Evolutionary conservation across 345 rosid species (phyloP).

Genomic region (Raphanus raphanistrum): DNA sequence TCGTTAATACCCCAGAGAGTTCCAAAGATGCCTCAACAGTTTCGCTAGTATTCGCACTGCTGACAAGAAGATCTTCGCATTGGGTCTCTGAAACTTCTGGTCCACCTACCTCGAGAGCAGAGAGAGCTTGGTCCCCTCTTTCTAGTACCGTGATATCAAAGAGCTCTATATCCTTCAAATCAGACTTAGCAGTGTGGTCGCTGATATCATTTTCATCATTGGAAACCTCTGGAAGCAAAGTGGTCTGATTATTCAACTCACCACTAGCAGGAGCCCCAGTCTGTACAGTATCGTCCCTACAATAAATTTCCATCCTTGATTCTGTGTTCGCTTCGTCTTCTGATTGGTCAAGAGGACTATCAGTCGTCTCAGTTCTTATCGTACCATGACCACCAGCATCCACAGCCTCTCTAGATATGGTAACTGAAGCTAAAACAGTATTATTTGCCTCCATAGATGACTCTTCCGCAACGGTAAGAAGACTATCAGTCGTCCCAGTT

Average conservation of each 20-base stretch:
- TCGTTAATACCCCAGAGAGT: not conserved
- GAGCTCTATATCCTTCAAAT: constrained; percentile 31
- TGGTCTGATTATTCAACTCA: constrained; percentile 39
- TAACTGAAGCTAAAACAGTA: constrained; percentile 37
- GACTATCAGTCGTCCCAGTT: constrained; percentile 8
- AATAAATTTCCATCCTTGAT: constrained; percentile 46
- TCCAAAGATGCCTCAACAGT: not conserved
- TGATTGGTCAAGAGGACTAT: constrained; percentile 38
- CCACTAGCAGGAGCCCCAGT: constrained; percentile 30
- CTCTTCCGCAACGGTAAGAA: constrained; percentile 32
- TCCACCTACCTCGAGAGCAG: constrained; percentile 26
- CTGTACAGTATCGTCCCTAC: constrained; percentile 21
- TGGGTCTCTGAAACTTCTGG: constrained; percentile 30
- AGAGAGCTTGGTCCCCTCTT: constrained; percentile 37
- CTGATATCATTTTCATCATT: constrained; percentile 25
- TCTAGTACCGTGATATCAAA: constrained; percentile 40
- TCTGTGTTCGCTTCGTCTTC: constrained; percentile 39
- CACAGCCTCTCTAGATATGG: constrained; percentile 30
- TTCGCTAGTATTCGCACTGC: constrained; percentile 16
- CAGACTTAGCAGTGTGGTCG: constrained; percentile 32
- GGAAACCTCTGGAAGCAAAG: constrained; percentile 16
- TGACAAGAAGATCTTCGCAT: constrained; percentile 34
- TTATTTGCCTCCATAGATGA: constrained; percentile 40
- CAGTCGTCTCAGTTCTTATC: constrained; percentile 24
- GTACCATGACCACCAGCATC: constrained; percentile 36